Evolutionary conservation across 139 green algal genomes (phyloP).

Genomic region (Chlamydomonas sp.): DNA sequence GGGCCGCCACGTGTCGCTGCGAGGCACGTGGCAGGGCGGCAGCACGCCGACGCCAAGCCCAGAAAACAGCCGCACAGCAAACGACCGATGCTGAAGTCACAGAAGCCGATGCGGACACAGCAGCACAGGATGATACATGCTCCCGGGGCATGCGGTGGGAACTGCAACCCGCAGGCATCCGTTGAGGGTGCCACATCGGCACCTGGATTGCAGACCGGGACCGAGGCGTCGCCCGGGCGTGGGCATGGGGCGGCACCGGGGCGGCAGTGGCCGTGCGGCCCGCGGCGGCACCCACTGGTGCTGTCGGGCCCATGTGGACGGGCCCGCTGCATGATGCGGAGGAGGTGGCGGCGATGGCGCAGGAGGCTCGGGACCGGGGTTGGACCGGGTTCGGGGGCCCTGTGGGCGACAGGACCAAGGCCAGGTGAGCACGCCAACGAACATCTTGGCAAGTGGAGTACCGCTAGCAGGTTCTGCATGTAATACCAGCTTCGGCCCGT

Average conservation of each 20-base stretch:
- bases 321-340: slow-evolving; percentile 62
- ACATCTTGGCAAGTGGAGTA: too few relatives aligned
- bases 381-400: slow-evolving; percentile 41
- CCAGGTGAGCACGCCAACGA: too few relatives aligned
- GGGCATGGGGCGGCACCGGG: too few relatives aligned
- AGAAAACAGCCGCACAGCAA: too few relatives aligned
- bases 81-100: neutral
- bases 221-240: neutral
- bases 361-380: slow-evolving; percentile 37
- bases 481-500: too few relatives aligned
- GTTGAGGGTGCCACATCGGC: neutral
- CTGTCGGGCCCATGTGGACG: slow-evolving; percentile 65
- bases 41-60: neutral
- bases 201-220: too few relatives aligned
- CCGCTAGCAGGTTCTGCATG: too few relatives aligned
- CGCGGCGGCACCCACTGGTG: slow-evolving; percentile 48
- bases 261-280: too few relatives aligned
- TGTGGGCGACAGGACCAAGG: neutral
- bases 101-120: neutral
- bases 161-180: too few relatives aligned
- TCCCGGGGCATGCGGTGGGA: too few relatives aligned
- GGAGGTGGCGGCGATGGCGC: slow-evolving; percentile 49
- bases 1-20: neutral
- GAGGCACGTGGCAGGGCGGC: slow-evolving; percentile 5
- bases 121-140: too few relatives aligned